These are phyloP conservation scores for Limnanthes douglasii DNA, from an alignment of 345 rosid species.

Conservation along the genomic window DNA sequence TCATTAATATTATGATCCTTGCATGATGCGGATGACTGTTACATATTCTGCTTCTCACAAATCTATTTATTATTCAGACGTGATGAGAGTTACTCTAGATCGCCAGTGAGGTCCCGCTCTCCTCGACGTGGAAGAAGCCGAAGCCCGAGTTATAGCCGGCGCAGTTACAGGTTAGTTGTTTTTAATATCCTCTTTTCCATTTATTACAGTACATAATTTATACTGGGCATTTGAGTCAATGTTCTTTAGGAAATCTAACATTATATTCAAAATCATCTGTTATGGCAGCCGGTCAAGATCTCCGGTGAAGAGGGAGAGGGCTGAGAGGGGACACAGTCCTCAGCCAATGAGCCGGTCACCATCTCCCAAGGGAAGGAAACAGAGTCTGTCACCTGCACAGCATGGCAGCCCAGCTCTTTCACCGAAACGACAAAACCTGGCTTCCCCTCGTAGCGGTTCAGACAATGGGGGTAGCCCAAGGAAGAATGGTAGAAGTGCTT, in stretches of 20 bases:
- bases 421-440: constrained; percentile 16
- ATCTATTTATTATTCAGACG: constrained; percentile 14
- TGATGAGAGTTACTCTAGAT: constrained; percentile 55
- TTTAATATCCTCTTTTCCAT: no score
- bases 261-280: no score
- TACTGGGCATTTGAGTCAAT: no score
- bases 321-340: constrained; percentile 28
- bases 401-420: constrained; percentile 30
- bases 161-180: constrained; percentile 62
- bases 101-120: constrained; percentile 36
- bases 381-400: constrained; percentile 38
- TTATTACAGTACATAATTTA: background rate
- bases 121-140: constrained; percentile 71
- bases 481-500: constrained; percentile 29
- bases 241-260: no score
- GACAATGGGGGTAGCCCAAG: constrained; percentile 33
- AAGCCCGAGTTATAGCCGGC: constrained; percentile 79
- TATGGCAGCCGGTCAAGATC: constrained; percentile 75
- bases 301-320: constrained; percentile 43
- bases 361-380: constrained; percentile 39
- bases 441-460: constrained; percentile 21
- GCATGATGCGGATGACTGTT: background rate
- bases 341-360: constrained; percentile 14
- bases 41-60: constrained; percentile 4
- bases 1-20: background rate